These are phyloP conservation scores for Plasmodium yoelii DNA, from an alignment of 169 alveolate genomes.

Conservation along the genomic window DNA sequence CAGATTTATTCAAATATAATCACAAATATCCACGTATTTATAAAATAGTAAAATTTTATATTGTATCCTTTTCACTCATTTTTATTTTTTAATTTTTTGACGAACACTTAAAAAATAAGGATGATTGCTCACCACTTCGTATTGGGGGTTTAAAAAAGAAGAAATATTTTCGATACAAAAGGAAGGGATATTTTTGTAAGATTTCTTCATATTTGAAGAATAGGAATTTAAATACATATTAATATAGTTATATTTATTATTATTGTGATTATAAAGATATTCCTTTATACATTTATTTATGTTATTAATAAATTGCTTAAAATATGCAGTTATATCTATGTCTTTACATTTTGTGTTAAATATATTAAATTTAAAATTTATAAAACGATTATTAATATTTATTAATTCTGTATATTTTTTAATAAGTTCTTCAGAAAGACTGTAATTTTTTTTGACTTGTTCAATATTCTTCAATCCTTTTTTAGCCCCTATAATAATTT, in stretches of 20 bases:
- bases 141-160: constrained; percentile 41
- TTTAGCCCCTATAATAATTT: constrained; percentile 35
- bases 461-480: constrained; percentile 43
- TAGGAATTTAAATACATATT: constrained; percentile 35
- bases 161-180: constrained; percentile 62
- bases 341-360: constrained; percentile 21
- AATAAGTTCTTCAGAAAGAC: constrained; percentile 7
- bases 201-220: constrained; percentile 21
- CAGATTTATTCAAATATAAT: too few relatives aligned
- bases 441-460: constrained; percentile 42
- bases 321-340: constrained; percentile 25
- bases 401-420: constrained; percentile 25
- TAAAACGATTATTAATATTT: constrained; percentile 19
- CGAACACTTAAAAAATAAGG: constrained; percentile 63
- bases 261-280: not conserved
- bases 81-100: constrained; percentile 14
- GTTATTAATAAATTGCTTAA: constrained; percentile 35
- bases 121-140: constrained; percentile 38
- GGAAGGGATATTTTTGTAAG: constrained; percentile 51
- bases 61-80: too few relatives aligned
- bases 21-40: too few relatives aligned
- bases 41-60: too few relatives aligned
- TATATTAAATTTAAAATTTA: constrained; percentile 22
- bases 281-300: constrained; percentile 31
- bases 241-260: constrained; percentile 15